Percentiles rank a stretch among this genome's conserved stretches.
These are phyloP conservation scores for Raphidocelis subcapitata DNA, from an alignment of 139 green algal genomes.

Conservation along the genomic window DNA sequence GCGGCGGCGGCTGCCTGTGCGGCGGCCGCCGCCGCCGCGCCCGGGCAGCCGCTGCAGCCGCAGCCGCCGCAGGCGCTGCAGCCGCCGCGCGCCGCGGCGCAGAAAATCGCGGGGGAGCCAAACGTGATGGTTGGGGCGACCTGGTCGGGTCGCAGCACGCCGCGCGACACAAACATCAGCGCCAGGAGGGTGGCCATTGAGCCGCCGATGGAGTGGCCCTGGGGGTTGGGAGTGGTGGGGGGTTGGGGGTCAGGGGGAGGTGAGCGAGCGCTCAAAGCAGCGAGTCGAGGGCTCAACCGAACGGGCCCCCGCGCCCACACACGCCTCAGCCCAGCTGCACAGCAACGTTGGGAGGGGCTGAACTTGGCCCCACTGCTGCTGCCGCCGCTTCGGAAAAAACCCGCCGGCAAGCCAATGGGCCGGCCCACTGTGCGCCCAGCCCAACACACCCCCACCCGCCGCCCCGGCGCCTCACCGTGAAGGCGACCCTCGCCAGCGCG, in stretches of 20 bases:
- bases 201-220: conserved; percentile 95
- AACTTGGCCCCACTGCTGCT: too few relatives aligned
- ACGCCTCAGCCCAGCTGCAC: too few relatives aligned
- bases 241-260: too few relatives aligned
- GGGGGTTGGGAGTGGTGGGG: background rate
- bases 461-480: conserved; percentile 54
- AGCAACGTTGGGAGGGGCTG: too few relatives aligned
- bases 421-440: too few relatives aligned
- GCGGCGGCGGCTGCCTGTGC: background rate
- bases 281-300: too few relatives aligned
- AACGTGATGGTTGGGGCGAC: conserved; percentile 89
- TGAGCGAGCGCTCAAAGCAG: too few relatives aligned
- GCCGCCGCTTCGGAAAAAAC: too few relatives aligned
- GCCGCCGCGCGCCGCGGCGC: conserved; percentile 33
- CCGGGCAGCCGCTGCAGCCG: background rate
- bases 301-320: too few relatives aligned
- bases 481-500: conserved; percentile 69
- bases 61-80: background rate
- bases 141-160: conserved; percentile 57
- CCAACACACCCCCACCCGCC: background rate
- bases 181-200: conserved; percentile 80
- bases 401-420: too few relatives aligned
- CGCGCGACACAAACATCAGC: conserved; percentile 84
- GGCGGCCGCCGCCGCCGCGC: background rate
- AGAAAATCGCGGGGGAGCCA: conserved; percentile 87